Base-by-base conservation (phyloP, 148 eudicot species). In the Rhododendron mucronatum region DNA sequence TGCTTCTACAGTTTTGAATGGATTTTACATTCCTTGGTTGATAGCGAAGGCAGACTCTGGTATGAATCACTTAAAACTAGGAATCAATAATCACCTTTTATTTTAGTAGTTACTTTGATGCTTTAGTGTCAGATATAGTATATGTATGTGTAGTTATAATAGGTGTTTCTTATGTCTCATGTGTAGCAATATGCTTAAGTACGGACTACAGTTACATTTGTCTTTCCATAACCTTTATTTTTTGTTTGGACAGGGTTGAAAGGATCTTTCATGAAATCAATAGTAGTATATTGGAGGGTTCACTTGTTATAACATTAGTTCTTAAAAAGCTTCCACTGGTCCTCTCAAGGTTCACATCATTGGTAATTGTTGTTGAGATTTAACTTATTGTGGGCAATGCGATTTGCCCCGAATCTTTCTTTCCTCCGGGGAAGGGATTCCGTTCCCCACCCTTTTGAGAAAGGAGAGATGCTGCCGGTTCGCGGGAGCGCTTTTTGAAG, bases 41-140 rank as follows among this genome's bases (percentile, higher is more conserved):
- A 94, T 87, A 95, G 93, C 61, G 96, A 93, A 89, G 99, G 98
- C 61, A 92, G 94, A 84, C 94, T 85, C 74, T 97, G 99, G 99
- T 96, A 91, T 51, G 90, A 23, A 44, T 88, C 53, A 82, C 48
- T 82, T 83, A 28, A 50, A 44, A 39, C 53, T 53, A 57, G 77
- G 79, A 39, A 55, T 2, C 51, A 74, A 28, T 65, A 80, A 14
- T 28, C 39, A 76, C 13, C 59, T 82, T 74, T 50, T 50, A 4
- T 79, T 89, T 53, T 59, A 23, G 10, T 35, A 57, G 80, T 79
- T 50, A 21, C 33, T 61, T 7, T 26, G 45, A 41, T 57, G 63
- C 63, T 57, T 15, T 0, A 57, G 57, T 57, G 23, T 57, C 23
- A 4, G 7, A 57, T 57, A 4, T 18, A 5, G 2, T 20, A 9